Conservation (phyloP, 1,284 basidiomycete species). For the Ustilago loliicola region DNA sequence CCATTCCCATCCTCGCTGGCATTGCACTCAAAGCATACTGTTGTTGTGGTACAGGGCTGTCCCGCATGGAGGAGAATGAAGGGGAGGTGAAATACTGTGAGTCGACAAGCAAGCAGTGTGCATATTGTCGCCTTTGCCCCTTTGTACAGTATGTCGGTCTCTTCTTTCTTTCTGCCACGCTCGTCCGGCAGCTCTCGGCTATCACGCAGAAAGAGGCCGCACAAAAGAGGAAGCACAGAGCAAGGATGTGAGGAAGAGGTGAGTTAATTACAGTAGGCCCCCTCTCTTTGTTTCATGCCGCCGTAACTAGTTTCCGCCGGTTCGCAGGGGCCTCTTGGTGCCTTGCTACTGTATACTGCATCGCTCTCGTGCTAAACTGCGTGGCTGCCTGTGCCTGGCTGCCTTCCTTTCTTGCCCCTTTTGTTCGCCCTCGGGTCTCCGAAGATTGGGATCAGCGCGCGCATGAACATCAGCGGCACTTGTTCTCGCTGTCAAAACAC, state of each 20-base stretch:
- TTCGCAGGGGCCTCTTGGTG: neutral
- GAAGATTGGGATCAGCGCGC: conserved; percentile 4
- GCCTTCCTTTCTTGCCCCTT: neutral
- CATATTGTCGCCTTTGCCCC: too few species aligned
- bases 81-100: too few species aligned
- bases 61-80: too few species aligned
- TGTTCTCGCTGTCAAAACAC: neutral
- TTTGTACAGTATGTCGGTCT: neutral
- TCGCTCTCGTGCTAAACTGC: neutral
- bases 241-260: neutral
- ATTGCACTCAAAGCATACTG: neutral
- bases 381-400: neutral
- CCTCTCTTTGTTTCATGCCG: conserved; percentile 1
- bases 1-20: neutral
- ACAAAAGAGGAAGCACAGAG: neutral
- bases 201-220: too few species aligned
- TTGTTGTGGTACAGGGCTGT: too few species aligned
- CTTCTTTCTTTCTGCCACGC: neutral
- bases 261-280: neutral
- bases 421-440: neutral
- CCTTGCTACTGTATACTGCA: neutral
- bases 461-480: neutral
- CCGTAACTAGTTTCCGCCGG: conserved; percentile 7
- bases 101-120: too few species aligned
- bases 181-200: neutral